Evolutionary conservation across 2,329 filamentous ascomycete genomes (phyloP).

Genomic region (Fusarium piperis): DNA sequence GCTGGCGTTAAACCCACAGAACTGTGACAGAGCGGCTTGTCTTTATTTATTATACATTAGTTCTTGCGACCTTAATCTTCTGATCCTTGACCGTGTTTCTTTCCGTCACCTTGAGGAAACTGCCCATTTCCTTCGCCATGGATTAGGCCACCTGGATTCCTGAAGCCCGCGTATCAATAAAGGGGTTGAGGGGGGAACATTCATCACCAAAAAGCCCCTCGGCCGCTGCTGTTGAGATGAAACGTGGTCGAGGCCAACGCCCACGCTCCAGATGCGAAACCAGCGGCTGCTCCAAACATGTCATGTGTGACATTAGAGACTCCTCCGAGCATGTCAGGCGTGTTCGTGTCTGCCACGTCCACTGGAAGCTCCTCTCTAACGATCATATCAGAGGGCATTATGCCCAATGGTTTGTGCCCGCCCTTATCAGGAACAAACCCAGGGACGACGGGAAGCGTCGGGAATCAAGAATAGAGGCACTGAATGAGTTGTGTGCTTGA

Average conservation of each 20-base stretch:
- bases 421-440: neutral
- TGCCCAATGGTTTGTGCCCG: neutral
- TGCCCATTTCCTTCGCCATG: neutral
- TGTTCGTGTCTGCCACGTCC: neutral
- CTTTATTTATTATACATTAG: too few relatives aligned
- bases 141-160: neutral
- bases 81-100: neutral
- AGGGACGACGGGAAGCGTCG: neutral
- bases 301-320: too few relatives aligned
- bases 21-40: too few relatives aligned
- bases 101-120: neutral
- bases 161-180: neutral
- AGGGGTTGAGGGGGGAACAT: neutral
- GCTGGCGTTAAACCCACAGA: too few relatives aligned
- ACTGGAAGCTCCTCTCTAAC: neutral
- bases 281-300: too few relatives aligned
- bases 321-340: too few relatives aligned
- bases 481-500: neutral
- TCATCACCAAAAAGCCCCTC: neutral
- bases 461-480: neutral
- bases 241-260: neutral
- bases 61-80: too few relatives aligned
- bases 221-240: neutral
- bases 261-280: too few relatives aligned
- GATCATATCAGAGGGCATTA: neutral